Evolutionary conservation across 805 yeast genomes (phyloP), one percentile per base, ranked within the genome.

Genomic region (Candida mattraensis): DNA sequence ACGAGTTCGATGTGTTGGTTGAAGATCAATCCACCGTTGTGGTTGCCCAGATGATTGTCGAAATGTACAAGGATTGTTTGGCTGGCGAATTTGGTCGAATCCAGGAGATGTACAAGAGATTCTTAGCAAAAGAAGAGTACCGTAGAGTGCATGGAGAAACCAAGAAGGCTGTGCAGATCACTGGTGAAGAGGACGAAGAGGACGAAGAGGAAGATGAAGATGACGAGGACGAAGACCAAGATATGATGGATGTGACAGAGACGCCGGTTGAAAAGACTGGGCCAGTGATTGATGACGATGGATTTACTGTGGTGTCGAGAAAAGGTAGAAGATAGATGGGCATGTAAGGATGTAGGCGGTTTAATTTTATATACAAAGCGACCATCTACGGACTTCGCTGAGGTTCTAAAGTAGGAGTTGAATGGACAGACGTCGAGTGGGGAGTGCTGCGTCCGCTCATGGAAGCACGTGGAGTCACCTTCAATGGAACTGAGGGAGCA

Each of bases 261-360:
- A 24, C 19, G 17, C 28, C 20, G 7, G 15, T 16, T 9, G 26
- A 22, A 9, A 58, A 13, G 64, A 57, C 2, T 55, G 84, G 72
- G 8, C 95, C 95, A 2, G 56, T 83, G 7, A 72, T 91, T 7
- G 98, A 91, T 56, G 98, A 91, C 21, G 98, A 91, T 56, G 99
- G 98, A 1, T 91, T 91, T 54, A 93, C 88, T 50, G 62, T 87
- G 42, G 97, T 91, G 3, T 87, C 80, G 51, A 80, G 76, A 54
- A 80, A 77, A 53, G 80, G 84, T n/a, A 70, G 72, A 58, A 72
- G 73, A 58, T 53, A 30, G 30, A 4, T 25, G 24, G 22, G 28
- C 22, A 23, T n/a, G 6, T 20, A 20, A 20, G 23, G 23, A 20
- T 20, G 11, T 20, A 20, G 10, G 11, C 10, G 11, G 23, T 8